These are phyloP conservation scores for Rhizoctonia solani DNA, from an alignment of 1,284 basidiomycete genomes.

Conservation along the genomic window DNA sequence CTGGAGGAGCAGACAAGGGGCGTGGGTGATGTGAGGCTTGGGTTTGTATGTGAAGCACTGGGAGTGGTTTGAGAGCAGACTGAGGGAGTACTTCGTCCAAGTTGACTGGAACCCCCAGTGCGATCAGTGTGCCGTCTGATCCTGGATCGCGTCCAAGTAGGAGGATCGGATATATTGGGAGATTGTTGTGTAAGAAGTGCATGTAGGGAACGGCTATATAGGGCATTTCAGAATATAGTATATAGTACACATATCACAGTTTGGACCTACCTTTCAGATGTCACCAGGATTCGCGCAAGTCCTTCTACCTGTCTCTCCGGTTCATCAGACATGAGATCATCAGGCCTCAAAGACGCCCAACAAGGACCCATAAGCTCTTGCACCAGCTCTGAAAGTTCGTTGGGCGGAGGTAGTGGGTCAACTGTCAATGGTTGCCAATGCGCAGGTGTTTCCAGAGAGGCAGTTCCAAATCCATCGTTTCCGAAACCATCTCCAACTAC, in stretches of 20 bases:
- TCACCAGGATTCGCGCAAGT: slow-evolving; percentile 72
- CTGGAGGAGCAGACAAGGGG: slow-evolving; percentile 76
- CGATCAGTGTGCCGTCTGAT: slow-evolving; percentile 82
- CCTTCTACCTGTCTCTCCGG: slow-evolving; percentile 79
- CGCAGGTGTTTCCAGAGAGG: slow-evolving; percentile 37
- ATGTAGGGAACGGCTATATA: slow-evolving; percentile 39
- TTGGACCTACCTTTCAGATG: slow-evolving; percentile 65
- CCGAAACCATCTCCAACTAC: slow-evolving; percentile 49
- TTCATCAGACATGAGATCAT: slow-evolving; percentile 65
- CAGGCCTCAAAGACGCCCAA: slow-evolving; percentile 58
- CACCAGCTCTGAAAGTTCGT: slow-evolving; percentile 63
- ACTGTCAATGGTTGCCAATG: slow-evolving; percentile 67
- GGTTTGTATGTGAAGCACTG: slow-evolving; percentile 80
- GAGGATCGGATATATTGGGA: slow-evolving; percentile 49
- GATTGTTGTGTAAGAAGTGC: slow-evolving; percentile 9
- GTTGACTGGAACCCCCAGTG: slow-evolving; percentile 90
- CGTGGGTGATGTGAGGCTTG: slow-evolving; percentile 44
- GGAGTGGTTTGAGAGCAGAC: slow-evolving; percentile 68
- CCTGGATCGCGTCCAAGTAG: slow-evolving; percentile 89
- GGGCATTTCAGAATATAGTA: slow-evolving; percentile 39
- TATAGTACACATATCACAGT: slow-evolving; percentile 22
- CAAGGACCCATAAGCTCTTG: slow-evolving; percentile 67
- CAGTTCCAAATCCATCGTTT: slow-evolving; percentile 40
- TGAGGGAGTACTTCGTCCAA: slow-evolving; percentile 87
- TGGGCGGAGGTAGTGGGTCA: slow-evolving; percentile 62